Evolutionary conservation across 2,329 filamentous ascomycete genomes (phyloP), one percentile per base, ranked within the genome.

Genomic region (Westerdykella ornata): DNA sequence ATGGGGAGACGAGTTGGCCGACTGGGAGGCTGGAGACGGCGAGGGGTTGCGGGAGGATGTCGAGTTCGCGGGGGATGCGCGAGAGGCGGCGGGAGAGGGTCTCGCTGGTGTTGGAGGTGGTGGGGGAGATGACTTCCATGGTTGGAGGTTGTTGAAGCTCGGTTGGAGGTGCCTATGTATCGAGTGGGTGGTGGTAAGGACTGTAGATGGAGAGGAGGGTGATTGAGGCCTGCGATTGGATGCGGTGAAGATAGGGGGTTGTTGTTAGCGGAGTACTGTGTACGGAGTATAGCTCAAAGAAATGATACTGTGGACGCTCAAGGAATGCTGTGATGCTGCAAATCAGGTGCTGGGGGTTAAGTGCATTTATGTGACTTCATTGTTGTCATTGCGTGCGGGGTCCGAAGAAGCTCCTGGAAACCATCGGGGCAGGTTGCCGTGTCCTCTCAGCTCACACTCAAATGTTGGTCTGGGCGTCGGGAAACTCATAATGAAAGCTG

Each of bases 341-440:
- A 52, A 52, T 40, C 31, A 40, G 39, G 29, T 50, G 49, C 52
- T 62, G 59, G 61, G 60, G 58, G 59, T 58, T 61, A 44, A 50
- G 13, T 15, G 49, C 50, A 57, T 62, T 63, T 62, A 51, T 57
- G 54, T 62, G 58, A 60, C 51, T 52, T 60, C 59, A 62, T 61
- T 55, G 46, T 49, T 51, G 46, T 46, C 46, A 37, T 41, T 37
- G 35, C 36, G 33, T 26, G 22, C 22, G 30, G 48, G 47, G 44
- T 41, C 45, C 51, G 46, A 33, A 43, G 19, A 43, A 42, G 42
- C 49, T 49, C 45, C 28, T 32, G 17, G 15, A 30, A 3, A 47
- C 54, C 42, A 44, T 43, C 44, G 30, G 44, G 37, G 35, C 30
- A 47, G 48, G 46, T 43, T 41, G 32, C 16, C n/a, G 16, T 7